phyloP scores from a whole-genome alignment of 208 protist genomes.

The Leishmania aethiopica region DNA sequence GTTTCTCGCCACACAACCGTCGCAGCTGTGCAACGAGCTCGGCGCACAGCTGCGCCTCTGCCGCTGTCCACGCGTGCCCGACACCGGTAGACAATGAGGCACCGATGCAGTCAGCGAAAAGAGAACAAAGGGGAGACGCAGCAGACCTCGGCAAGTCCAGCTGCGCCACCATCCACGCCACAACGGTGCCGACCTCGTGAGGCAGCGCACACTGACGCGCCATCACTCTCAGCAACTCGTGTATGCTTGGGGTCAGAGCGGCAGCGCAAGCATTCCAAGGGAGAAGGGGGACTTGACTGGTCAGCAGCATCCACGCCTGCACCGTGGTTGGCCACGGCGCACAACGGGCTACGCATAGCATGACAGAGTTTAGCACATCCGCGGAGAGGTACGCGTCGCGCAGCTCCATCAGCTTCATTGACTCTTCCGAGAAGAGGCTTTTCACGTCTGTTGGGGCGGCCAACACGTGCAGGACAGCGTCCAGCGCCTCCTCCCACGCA shows the following conservation, averaged over 20 bases:
- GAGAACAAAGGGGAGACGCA: constrained; percentile 2
- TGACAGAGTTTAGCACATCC: constrained; percentile 18
- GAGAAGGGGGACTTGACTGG: constrained; percentile 17
- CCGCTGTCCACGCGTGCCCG: constrained; percentile 16
- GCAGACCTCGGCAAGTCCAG: constrained; percentile 12
- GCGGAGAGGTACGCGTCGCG: constrained; percentile 22
- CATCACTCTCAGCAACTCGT: constrained; percentile 30
- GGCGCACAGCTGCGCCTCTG: constrained; percentile 23
- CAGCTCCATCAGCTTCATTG: constrained; percentile 16
- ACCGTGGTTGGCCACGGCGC: constrained; percentile 38
- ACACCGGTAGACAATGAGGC: not conserved
- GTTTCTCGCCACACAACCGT: constrained; percentile 24
- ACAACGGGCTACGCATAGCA: constrained; percentile 19
- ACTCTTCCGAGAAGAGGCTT: constrained; percentile 6
- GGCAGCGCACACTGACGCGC: constrained; percentile 24
- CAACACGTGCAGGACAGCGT: constrained; percentile 12
- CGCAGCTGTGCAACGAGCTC: constrained; percentile 22
- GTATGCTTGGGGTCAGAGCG: constrained; percentile 5
- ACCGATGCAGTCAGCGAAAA: constrained; percentile 16
- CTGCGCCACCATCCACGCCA: constrained; percentile 16
- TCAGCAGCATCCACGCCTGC: constrained; percentile 32
- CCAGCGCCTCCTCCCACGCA: constrained; percentile 34
- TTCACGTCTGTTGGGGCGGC: not conserved
- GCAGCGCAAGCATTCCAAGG: constrained; percentile 4
- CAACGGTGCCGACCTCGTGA: constrained; percentile 28